Evolutionary conservation across 257 asterid species (phyloP).

Genomic region (Capsicum baccatum): DNA sequence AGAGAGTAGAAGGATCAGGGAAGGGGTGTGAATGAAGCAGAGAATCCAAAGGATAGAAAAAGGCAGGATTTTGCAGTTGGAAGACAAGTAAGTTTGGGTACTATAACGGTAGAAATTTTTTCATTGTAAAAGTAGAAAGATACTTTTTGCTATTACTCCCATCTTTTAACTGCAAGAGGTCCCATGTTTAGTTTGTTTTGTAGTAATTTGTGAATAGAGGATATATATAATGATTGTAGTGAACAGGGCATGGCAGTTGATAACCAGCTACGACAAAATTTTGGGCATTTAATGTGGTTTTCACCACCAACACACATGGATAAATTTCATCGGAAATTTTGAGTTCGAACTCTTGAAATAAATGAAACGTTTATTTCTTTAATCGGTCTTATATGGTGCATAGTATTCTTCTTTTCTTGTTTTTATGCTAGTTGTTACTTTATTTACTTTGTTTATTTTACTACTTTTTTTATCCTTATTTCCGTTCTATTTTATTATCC

Average conservation of each 20-base stretch:
- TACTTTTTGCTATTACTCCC: not conserved
- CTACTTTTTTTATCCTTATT: too few species aligned
- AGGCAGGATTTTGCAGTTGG: conserved; percentile 52
- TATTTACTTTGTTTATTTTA: too few species aligned
- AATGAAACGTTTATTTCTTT: too few species aligned
- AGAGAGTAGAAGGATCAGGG: conserved; percentile 23
- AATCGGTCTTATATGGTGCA: too few species aligned
- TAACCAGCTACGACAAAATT: conserved; percentile 20
- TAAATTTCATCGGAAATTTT: too few species aligned
- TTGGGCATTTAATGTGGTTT: conserved; percentile 9
- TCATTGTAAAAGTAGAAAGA: not conserved
- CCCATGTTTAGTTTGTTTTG: not conserved
- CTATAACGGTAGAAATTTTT: conserved; percentile 64
- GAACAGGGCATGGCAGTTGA: not conserved
- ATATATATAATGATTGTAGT: not conserved
- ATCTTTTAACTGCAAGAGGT: not conserved
- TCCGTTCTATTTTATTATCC: too few species aligned
- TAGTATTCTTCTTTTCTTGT: too few species aligned
- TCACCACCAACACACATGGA: not conserved
- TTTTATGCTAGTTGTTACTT: too few species aligned
- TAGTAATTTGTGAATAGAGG: not conserved
- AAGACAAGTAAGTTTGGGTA: conserved; percentile 41
- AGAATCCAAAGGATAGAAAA: conserved; percentile 55
- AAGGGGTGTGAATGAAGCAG: conserved; percentile 42
- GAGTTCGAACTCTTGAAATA: too few species aligned